Evolutionary conservation across 2,329 filamentous ascomycete species (phyloP).

Genomic region (Aspergillus oerlinghausenensis): DNA sequence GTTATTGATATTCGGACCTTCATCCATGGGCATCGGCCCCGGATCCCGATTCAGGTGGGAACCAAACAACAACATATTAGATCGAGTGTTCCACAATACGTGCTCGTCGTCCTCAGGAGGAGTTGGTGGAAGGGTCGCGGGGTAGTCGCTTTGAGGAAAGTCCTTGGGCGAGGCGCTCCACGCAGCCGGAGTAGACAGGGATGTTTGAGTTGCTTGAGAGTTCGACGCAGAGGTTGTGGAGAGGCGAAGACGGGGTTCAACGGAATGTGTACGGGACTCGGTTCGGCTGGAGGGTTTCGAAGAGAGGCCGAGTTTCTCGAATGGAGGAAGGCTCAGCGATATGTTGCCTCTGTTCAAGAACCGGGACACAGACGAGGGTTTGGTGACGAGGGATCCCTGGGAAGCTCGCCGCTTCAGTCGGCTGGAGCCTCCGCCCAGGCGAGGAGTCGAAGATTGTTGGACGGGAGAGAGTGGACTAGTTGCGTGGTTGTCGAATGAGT

Average conservation of each 20-base stretch:
- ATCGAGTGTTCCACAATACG: constrained; percentile 34
- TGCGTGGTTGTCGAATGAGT: constrained; percentile 8
- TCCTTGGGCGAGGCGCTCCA: constrained; percentile 22
- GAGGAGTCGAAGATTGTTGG: constrained; percentile 10
- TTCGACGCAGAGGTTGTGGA: constrained; percentile 35
- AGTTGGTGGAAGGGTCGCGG: constrained; percentile 35
- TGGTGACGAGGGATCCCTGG: constrained; percentile 32
- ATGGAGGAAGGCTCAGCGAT: constrained; percentile 49
- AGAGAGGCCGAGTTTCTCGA: constrained; percentile 44
- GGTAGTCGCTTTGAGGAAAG: constrained; percentile 25
- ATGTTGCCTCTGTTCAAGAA: constrained; percentile 33
- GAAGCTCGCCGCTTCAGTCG: constrained; percentile 34
- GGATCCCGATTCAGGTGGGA: constrained; percentile 22
- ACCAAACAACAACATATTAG: constrained; percentile 29
- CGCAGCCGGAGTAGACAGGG: constrained; percentile 32
- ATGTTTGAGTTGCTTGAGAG: constrained; percentile 21
- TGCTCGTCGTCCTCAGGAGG: constrained; percentile 39
- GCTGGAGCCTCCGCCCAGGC: constrained; percentile 15
- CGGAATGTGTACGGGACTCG: constrained; percentile 25
- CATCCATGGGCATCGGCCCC: constrained; percentile 24
- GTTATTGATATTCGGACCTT: constrained; percentile 25
- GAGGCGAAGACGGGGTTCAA: constrained; percentile 27
- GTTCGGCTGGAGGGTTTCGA: constrained; percentile 19
- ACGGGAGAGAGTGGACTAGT: constrained; percentile 20
- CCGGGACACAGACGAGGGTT: constrained; percentile 32